Conservation (phyloP, 768 basidiomycete species). For the Gelatoporia subvermispora region DNA sequence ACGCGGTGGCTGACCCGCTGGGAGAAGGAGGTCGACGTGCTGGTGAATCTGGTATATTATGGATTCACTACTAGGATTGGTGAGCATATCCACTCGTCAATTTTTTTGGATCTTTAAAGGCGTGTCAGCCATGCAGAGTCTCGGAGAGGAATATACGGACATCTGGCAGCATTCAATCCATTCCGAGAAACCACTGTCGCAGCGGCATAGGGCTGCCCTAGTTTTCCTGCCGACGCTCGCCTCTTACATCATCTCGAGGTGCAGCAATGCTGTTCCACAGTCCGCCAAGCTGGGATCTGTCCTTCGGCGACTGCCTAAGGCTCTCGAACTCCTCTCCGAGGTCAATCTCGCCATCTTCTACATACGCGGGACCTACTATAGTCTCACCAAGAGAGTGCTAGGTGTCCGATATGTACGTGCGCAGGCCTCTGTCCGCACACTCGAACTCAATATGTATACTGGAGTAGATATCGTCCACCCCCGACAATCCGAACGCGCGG, state of each 20-base stretch:
- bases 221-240: constrained; percentile 67
- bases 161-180: constrained; percentile 65
- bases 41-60: constrained; percentile 66
- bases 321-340: constrained; percentile 57
- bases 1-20: constrained; percentile 76
- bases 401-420: constrained; percentile 61
- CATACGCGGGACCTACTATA: constrained; percentile 75
- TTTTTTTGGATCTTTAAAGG: background rate
- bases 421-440: background rate
- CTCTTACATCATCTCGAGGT: constrained; percentile 52
- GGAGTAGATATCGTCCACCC: constrained; percentile 65
- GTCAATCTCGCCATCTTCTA: constrained; percentile 81
- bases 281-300: constrained; percentile 28
- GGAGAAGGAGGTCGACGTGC: constrained; percentile 75
- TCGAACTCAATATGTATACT: background rate
- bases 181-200: constrained; percentile 40
- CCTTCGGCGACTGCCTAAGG: constrained; percentile 38
- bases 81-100: constrained; percentile 24
- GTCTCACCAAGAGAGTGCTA: constrained; percentile 59
- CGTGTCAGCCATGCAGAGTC: constrained; percentile 63
- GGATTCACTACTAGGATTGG: constrained; percentile 73
- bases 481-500: constrained; percentile 62
- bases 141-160: constrained; percentile 90
- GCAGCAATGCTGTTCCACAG: constrained; percentile 33
- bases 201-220: constrained; percentile 42